Base-by-base conservation (phyloP, 805 yeast species). In the Kluyveromyces wickerhamii region DNA sequence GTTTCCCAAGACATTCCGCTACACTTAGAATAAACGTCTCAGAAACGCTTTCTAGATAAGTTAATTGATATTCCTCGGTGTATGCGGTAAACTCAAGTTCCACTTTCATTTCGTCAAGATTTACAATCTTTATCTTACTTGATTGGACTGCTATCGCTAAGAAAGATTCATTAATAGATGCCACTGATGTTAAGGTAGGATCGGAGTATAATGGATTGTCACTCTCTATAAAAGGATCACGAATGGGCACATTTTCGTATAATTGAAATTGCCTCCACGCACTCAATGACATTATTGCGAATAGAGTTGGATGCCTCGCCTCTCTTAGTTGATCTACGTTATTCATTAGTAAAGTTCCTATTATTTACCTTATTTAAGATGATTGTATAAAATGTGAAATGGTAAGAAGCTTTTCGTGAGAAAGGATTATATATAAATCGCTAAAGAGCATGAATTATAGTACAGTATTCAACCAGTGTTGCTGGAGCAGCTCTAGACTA, bases 241-340 rank as follows among this genome's bases (percentile, higher is more conserved):
- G 63, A 13, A 92, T 80, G 5, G 96, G 96, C 0, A 77, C 69
- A 23, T 74, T 69, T 35, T 86, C 95, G 55, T 82, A 87, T 57
- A 89, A 82, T 41, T 84, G 85, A 59, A 89, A 83, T 51, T 83
- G 95, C 40, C 89, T 66, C 88, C 88, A 82, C 6, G 64, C 50
- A 12, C 42, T 37, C 8, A 49, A 29, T 14, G 57, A 44, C 57
- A 51, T 49, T 21, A 4, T 23, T 21, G 10, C 10, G 32, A 29
- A 19, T 10, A 19, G n/a, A n/a, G n/a, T n/a, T n/a, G n/a, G n/a
- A n/a, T n/a, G n/a, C n/a, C n/a, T n/a, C n/a, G n/a, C n/a, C n/a
- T n/a, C n/a, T n/a, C n/a, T n/a, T n/a, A n/a, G n/a, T n/a, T n/a
- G n/a, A n/a, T n/a, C n/a, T n/a, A n/a, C n/a, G n/a, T n/a, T n/a